Base-by-base conservation (phyloP, 345 rosid species). In the Iberis pinnata region DNA sequence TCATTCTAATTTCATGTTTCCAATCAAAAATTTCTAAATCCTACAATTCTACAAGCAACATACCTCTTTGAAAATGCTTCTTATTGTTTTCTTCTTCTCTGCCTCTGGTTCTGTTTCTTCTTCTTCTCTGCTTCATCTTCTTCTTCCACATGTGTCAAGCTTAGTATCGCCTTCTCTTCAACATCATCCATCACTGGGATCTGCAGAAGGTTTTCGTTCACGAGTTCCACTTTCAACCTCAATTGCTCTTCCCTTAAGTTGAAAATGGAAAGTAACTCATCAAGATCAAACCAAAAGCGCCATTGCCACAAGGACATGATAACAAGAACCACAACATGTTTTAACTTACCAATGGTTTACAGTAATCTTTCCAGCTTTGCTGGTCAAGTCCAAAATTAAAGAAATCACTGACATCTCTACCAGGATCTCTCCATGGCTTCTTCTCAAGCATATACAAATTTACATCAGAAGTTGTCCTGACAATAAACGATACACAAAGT, bases 321-420 rank as follows among this genome's bases (percentile, higher is more conserved):
- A n/a, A 50, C 15, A 42, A 59, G 49, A 32, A 53, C 9, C 8
- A 37, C 27, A 27, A 55, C 35, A 37, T 31, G 47, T 27, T 39
- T 8, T n/a, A n/a, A 63, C 27, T 62, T 75, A 84, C 95, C 79
- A 78, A 29, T 20, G 72, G 72, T 33, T 56, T 74, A 57, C 88
- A 77, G 62, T 84, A 84, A 7, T 56, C 64, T 64, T 69, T 80
- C 96, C 96, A 82, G 49, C 79, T 76, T 32, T 76, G 76, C 64
- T 80, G 84, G 32, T 74, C 59, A 29, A 88, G 67, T 36, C 86
- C 84, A n/a, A 74, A 88, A 60, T 84, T 88, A 63, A 82, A 84
- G 51, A 71, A 88, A 64, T 77, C 80, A 43, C 76, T 71, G 8
- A 68, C 45, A 72, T 78, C 75, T 7, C 44, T 72, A 27, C 80